A percentile compares a stretch with the other conserved stretches of the same genome.
phyloP scores from a whole-genome alignment of 768 basidiomycete species.

The Phaeotremella fagi region DNA sequence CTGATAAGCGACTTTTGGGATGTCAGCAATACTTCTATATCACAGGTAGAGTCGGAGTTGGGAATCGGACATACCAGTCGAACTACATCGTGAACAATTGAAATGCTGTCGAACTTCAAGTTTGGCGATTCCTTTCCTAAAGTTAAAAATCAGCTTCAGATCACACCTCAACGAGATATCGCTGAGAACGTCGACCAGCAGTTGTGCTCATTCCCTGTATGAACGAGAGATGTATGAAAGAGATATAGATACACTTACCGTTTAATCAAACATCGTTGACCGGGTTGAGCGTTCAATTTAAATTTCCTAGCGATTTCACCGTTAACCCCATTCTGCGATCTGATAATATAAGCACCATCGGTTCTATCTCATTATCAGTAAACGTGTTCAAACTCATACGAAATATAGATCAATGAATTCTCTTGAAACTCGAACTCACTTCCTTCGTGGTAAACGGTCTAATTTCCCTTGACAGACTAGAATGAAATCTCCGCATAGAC shows the following conservation, averaged over 20 bases:
- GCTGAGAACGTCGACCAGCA: too few relatives aligned
- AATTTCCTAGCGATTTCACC: conserved; percentile 63
- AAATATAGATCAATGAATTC: neutral
- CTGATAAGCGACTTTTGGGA: conserved; percentile 63
- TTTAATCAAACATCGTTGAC: conserved; percentile 69
- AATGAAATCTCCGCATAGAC: conserved; percentile 49
- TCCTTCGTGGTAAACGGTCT: conserved; percentile 43
- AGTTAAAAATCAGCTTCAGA: neutral
- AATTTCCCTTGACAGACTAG: conserved; percentile 48
- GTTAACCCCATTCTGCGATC: conserved; percentile 61
- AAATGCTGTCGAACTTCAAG: conserved; percentile 45
- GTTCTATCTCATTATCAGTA: conserved; percentile 51
- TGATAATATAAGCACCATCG: conserved; percentile 74
- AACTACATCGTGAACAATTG: conserved; percentile 41
- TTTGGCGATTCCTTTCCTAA: conserved; percentile 25
- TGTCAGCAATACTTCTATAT: neutral
- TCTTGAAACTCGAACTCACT: conserved; percentile 25
- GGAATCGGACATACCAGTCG: conserved; percentile 32
- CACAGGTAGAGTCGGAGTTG: too few relatives aligned
- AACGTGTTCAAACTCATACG: conserved; percentile 9
- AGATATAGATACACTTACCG: conserved; percentile 57
- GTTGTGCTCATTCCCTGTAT: too few relatives aligned
- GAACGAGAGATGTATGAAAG: too few relatives aligned
- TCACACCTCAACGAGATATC: too few relatives aligned
- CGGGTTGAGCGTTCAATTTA: conserved; percentile 73